phyloP scores from a whole-genome alignment of 164 flowering plant genomes.

The Stephania cephalantha region DNA sequence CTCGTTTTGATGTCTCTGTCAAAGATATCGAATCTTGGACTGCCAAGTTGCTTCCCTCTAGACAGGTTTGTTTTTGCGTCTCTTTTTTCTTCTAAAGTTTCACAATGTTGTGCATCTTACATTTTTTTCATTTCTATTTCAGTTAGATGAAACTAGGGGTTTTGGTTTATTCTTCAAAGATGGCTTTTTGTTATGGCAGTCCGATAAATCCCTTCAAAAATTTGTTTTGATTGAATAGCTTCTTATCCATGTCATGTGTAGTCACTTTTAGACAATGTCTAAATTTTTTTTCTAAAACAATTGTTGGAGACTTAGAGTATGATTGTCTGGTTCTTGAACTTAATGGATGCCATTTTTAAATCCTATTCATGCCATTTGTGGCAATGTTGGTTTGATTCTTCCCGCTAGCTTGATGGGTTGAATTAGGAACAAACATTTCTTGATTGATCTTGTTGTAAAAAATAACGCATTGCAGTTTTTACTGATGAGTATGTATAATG shows the following conservation, averaged over 20 bases:
- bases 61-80: conserved; percentile 39
- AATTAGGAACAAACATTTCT: neutral
- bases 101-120: neutral
- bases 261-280: neutral
- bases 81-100: neutral
- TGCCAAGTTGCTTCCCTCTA: conserved; percentile 59
- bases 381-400: neutral
- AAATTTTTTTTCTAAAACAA: no score
- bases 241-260: neutral
- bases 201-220: neutral
- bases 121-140: no score
- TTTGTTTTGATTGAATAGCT: no score
- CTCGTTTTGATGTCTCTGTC: conserved; percentile 67
- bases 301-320: neutral
- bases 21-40: conserved; percentile 72
- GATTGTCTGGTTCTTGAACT: no score
- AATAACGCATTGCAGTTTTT: neutral
- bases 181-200: neutral
- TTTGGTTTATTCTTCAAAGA: neutral
- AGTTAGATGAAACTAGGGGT: no score
- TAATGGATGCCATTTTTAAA: no score
- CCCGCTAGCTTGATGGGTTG: neutral
- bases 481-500: neutral
- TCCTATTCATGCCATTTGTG: no score
- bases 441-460: no score